phyloP scores from a whole-genome alignment of 2,329 filamentous ascomycete species.

The Fusarium sp. region DNA sequence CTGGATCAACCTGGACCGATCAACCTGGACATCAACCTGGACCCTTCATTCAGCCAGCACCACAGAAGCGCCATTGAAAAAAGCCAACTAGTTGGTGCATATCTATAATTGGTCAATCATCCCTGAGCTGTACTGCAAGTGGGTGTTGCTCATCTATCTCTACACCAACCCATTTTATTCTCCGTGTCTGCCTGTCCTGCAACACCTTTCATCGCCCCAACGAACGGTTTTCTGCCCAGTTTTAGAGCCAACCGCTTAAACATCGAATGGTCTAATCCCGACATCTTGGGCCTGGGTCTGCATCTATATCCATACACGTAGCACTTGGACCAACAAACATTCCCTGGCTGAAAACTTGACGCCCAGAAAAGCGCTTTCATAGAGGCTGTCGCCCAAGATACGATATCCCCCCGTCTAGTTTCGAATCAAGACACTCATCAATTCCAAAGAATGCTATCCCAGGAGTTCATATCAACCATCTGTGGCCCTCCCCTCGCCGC shows the following conservation, averaged over 20 bases:
- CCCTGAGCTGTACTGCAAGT: constrained; percentile 17
- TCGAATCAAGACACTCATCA: constrained; percentile 1
- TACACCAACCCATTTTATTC: constrained; percentile 1
- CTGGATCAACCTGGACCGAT: constrained; percentile 12
- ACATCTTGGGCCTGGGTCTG: constrained; percentile 2
- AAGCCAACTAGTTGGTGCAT: background rate
- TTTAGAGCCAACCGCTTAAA: constrained; percentile 11
- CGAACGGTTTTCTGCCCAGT: constrained; percentile 1
- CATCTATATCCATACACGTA: background rate
- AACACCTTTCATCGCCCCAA: constrained; percentile 12
- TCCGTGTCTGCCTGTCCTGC: constrained; percentile 29
- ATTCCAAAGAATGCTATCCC: constrained; percentile 61
- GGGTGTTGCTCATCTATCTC: constrained; percentile 11
- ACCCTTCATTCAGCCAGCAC: constrained; percentile 3
- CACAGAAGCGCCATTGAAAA: constrained; percentile 17
- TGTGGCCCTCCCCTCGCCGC: constrained; percentile 66
- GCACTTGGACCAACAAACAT: constrained; percentile 21
- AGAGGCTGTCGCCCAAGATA: background rate
- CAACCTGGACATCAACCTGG: no score
- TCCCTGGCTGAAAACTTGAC: constrained; percentile 14
- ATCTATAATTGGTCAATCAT: constrained; percentile 22
- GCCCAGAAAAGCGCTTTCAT: constrained; percentile 4
- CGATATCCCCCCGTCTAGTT: background rate
- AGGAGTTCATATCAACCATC: constrained; percentile 68
- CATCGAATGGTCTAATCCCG: constrained; percentile 10